These are phyloP conservation scores for Pythium folliculosum DNA, from an alignment of 352 stramenopile genomes.

Conservation along the genomic window DNA sequence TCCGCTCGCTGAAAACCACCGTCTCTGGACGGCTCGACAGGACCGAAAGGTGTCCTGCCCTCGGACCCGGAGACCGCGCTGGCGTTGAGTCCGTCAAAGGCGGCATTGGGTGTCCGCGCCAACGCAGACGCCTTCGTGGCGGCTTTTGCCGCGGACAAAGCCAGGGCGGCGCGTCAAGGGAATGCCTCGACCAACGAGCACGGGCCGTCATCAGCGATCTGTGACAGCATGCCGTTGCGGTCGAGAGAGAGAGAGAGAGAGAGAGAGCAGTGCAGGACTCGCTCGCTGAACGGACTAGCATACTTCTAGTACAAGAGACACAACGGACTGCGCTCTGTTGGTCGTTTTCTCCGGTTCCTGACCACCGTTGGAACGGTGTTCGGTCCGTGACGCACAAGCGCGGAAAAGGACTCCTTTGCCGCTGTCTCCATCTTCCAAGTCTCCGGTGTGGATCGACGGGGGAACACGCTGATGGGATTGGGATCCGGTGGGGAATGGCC, in stretches of 20 bases:
- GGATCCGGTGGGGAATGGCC: not conserved
- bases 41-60: not conserved
- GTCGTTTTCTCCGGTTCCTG: no score
- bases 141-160: not conserved
- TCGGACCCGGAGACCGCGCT: not conserved
- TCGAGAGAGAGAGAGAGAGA: no score
- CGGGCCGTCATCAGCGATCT: not conserved
- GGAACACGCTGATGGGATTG: not conserved
- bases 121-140: not conserved
- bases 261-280: no score
- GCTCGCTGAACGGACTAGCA: no score
- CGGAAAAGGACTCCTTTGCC: no score
- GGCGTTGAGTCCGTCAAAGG: not conserved
- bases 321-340: no score
- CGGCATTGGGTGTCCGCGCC: slow-evolving; percentile 1
- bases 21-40: not conserved
- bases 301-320: not conserved
- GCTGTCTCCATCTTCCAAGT: no score
- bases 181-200: slow-evolving; percentile 4
- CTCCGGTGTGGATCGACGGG: no score
- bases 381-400: no score
- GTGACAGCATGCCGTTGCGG: not conserved
- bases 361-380: no score
- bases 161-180: slow-evolving; percentile 3
- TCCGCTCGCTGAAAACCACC: not conserved